Conservation (phyloP, 106 monocot genomes). For the Narthecium ossifragum region DNA sequence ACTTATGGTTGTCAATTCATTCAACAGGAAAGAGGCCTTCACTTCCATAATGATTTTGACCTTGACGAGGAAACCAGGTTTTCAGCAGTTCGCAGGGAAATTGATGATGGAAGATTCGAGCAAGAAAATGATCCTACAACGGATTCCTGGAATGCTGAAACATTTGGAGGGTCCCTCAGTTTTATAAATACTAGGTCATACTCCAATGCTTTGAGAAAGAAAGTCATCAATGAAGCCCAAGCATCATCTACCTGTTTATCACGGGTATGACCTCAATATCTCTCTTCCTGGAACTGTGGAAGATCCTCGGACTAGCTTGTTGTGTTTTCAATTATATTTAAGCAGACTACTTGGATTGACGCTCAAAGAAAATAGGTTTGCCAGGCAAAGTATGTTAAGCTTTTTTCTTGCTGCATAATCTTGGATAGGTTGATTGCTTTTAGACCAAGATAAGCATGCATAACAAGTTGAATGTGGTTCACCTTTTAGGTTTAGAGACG, state of each 20-base stretch:
- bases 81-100: slow-evolving; percentile 75
- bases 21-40: slow-evolving; percentile 82
- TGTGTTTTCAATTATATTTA: no score
- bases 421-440: no score
- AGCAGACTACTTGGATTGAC: no score
- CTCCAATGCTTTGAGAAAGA: slow-evolving; percentile 23
- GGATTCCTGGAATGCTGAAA: slow-evolving; percentile 24
- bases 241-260: slow-evolving; percentile 29
- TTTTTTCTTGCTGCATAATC: no score
- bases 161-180: slow-evolving; percentile 18
- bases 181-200: slow-evolving; percentile 14
- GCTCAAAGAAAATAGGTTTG: no score
- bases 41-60: slow-evolving; percentile 51
- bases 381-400: no score
- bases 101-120: slow-evolving; percentile 26
- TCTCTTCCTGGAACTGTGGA: no score
- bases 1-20: slow-evolving; percentile 1
- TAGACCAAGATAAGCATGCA: no score
- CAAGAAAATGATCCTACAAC: slow-evolving; percentile 11
- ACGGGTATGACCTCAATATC: slow-evolving; percentile 30
- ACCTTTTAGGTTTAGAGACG: no score
- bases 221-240: slow-evolving; percentile 22
- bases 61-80: slow-evolving; percentile 87
- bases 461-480: no score
- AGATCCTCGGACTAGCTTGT: no score